Percentiles rank a stretch among this genome's conserved stretches.
Evolutionary conservation across 2,329 filamentous ascomycete species (phyloP).

Genomic region (Fusarium sp.): DNA sequence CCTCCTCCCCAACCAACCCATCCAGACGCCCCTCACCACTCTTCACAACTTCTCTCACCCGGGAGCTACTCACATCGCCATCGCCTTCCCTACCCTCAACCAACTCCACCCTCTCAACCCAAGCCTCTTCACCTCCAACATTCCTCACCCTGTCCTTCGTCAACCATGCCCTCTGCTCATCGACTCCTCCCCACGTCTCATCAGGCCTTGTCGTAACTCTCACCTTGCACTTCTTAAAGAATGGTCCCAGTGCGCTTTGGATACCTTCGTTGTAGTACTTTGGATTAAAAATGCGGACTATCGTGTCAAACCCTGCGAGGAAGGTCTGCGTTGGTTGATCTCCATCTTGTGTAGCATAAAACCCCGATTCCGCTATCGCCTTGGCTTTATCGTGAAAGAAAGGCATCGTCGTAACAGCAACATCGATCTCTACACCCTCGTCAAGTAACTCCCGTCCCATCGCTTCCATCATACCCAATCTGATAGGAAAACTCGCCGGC

Average conservation of each 20-base stretch:
- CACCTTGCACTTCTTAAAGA: conserved; percentile 70
- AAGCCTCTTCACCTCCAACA: conserved; percentile 65
- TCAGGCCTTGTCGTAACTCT: conserved; percentile 72
- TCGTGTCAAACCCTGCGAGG: conserved; percentile 79
- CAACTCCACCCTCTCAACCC: conserved; percentile 69
- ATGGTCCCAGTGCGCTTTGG: conserved; percentile 66
- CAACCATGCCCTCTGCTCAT: conserved; percentile 60
- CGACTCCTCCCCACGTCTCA: conserved; percentile 65
- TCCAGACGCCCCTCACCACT: conserved; percentile 59
- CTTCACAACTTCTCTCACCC: conserved; percentile 67
- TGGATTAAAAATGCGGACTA: conserved; percentile 75
- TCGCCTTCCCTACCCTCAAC: conserved; percentile 59
- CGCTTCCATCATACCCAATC: conserved; percentile 76
- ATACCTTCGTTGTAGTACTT: conserved; percentile 72
- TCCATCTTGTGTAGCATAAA: conserved; percentile 48
- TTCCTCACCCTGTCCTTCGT: conserved; percentile 56
- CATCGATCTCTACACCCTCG: conserved; percentile 60
- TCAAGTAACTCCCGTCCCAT: conserved; percentile 67
- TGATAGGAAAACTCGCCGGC: conserved; percentile 73
- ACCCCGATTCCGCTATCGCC: conserved; percentile 61
- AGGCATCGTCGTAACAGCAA: conserved; percentile 76
- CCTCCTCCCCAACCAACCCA: conserved; percentile 64
- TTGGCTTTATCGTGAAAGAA: conserved; percentile 79
- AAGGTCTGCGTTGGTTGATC: conserved; percentile 66
- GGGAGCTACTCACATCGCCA: conserved; percentile 67